Base-by-base conservation (phyloP, 148 eudicot species). In the Polygonum aviculare region DNA sequence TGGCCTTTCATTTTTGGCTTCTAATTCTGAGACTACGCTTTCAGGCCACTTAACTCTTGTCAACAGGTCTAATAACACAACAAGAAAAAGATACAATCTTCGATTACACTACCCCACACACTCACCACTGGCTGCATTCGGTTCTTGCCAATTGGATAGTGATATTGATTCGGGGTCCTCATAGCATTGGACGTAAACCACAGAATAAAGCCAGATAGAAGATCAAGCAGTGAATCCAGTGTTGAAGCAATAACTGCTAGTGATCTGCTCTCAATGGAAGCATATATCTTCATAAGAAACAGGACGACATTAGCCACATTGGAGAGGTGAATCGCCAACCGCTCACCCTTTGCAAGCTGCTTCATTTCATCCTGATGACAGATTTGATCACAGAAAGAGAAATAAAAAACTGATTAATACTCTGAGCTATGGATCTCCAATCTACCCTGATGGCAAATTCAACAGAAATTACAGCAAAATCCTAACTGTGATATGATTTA, bases 121-220 rank as follows among this genome's bases (percentile, higher is more conserved):
- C 87, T 73, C 84, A 86, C 89, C 82, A 87, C 90, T 8, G 90
- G 90, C 79, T 87, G 90, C 88, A 87, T 83, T 49, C 90, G 75
- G 41, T 75, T 83, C 85, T 87, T 87, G 21, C 90, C 90, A 33
- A 87, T 87, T 0, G 90, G 90, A 69, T 87, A 87, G 40, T 39
- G 60, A 57, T 81, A 87, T 26, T 79, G 85, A 44, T 87, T 87
- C 31, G 88, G 86, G 2, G 69, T 85, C 76, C 77, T 82, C 90
- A 87, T 87, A 73, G 90, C 88, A 31, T 81, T 21, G 19, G 88
- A 74, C 63, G 90, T 87, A 70, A 87, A 87, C 90, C 90, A 87
- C 14, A 87, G 80, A 52, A 87, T 87, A 67, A 83, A 82, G 19
- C 90, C 90, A 33, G 88, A 85, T 5, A 87, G 80, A 31, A 87